Conservation (phyloP, 768 basidiomycete genomes). For the Calocera viscosa region DNA sequence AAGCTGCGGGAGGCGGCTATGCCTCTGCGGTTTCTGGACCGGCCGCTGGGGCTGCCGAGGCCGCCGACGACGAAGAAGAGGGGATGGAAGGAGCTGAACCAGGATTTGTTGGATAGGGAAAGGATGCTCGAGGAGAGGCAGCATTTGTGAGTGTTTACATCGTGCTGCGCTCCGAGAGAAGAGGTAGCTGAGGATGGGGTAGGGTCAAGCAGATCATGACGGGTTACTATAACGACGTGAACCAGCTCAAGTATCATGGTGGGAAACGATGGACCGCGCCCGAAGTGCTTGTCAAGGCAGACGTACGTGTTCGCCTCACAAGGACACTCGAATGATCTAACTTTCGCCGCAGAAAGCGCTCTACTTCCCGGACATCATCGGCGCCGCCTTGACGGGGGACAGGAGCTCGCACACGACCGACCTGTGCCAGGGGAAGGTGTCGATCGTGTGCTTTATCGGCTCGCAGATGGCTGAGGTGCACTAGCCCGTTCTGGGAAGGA, state of each 20-base stretch:
- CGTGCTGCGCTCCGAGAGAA: no score
- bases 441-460: conserved; percentile 68
- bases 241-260: conserved; percentile 65
- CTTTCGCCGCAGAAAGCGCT: conserved; percentile 56
- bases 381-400: conserved; percentile 48
- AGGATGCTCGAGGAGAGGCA: conserved; percentile 53
- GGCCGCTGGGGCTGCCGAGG: conserved; percentile 67
- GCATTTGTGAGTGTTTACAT: conserved; percentile 28
- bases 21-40: conserved; percentile 11
- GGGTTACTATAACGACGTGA: conserved; percentile 82
- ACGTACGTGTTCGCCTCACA: conserved; percentile 41
- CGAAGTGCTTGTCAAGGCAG: conserved; percentile 73
- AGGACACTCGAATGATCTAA: not conserved
- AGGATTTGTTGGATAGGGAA: conserved; percentile 61
- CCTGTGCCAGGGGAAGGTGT: conserved; percentile 62
- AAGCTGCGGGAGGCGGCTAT: not conserved
- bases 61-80: conserved; percentile 48
- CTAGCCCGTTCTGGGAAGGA: not conserved
- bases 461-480: conserved; percentile 79
- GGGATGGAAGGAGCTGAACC: conserved; percentile 48
- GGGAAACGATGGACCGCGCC: conserved; percentile 96
- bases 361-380: conserved; percentile 78
- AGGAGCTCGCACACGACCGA: conserved; percentile 59
- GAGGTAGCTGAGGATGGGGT: conserved; percentile 2
- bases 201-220: conserved; percentile 55